Base-by-base conservation (phyloP, 2,329 filamentous ascomycete species). In the Alternaria sp. region DNA sequence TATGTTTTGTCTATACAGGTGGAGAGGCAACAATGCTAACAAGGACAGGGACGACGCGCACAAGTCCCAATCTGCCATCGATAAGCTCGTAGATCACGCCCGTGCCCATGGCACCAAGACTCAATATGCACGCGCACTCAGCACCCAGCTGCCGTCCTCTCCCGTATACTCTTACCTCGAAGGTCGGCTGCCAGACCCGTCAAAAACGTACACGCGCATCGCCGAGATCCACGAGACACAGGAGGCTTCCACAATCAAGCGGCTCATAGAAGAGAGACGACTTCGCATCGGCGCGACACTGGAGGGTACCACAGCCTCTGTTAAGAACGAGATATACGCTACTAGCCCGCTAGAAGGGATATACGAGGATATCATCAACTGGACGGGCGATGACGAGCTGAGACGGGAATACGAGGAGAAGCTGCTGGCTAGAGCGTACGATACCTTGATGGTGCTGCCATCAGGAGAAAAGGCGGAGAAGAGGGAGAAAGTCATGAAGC, bases 341-440 rank as follows among this genome's bases (percentile, higher is more conserved):
- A 85, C 88, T 64, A 97, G 93, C 79, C 86, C 89, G 62, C 82
- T 99, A n/a, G 93, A 94, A 72, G 83, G 89, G 36, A 82, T 97
- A 49, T 98, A 97, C 76, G 88, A 88, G 60, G 87, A 93, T 55
- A 86, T 97, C 54, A 94, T 97, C 74, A 90, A 97, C 76, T 99
- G 96, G 96, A 90, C 91, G 10, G 88, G 84, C 61, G 93, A 98
- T 72, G 96, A 99, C 74, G 92, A 95, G 21, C 78, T 93, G 32
- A 88, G 96, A 49, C 89, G 95, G 40, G 86, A 87, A 40, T 96
- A 95, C 66, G 96, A 99, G 77, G 94, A 98, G 79, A 98, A 95
- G 81, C 84, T 97, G 13, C 81, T 99, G 4, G 87, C 91, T 66
- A 88, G 94, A 74, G 92, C 90, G 64, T 91, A 94, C 69, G 93